phyloP scores from a whole-genome alignment of 495 filamentous ascomycete species.

The Tricharina praecox region DNA sequence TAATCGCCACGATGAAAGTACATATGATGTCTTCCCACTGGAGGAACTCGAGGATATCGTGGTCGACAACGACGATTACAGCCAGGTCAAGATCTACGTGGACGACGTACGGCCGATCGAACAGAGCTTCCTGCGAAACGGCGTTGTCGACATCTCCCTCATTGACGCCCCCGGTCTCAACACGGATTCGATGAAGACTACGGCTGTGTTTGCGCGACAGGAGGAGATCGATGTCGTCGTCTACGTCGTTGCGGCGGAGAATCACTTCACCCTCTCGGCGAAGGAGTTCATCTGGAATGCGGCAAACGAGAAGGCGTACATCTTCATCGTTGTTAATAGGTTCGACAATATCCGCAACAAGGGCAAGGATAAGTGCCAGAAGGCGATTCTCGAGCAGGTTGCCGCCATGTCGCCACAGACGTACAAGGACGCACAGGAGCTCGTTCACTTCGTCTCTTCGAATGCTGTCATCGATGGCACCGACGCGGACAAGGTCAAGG shows the following conservation, averaged over 20 bases:
- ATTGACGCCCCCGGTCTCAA: conserved; percentile 96
- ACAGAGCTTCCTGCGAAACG: conserved; percentile 89
- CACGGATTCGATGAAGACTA: conserved; percentile 88
- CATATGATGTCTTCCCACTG: conserved; percentile 70
- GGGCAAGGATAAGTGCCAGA: conserved; percentile 65
- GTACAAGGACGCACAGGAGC: conserved; percentile 76
- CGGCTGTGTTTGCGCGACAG: conserved; percentile 86
- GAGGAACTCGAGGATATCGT: conserved; percentile 74
- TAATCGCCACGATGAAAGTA: conserved; percentile 78
- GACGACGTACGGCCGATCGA: conserved; percentile 81
- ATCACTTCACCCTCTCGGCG: conserved; percentile 90
- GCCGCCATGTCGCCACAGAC: conserved; percentile 69
- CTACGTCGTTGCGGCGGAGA: conserved; percentile 91
- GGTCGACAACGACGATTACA: conserved; percentile 66
- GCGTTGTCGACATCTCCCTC: conserved; percentile 91
- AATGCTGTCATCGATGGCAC: conserved; percentile 90
- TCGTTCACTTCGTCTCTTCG: conserved; percentile 95
- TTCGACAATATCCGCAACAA: conserved; percentile 91
- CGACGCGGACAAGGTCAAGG: conserved; percentile 66
- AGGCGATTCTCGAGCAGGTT: conserved; percentile 84
- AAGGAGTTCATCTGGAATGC: conserved; percentile 95
- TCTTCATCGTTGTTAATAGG: conserved; percentile 97
- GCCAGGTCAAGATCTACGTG: conserved; percentile 93
- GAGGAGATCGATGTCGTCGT: conserved; percentile 99
- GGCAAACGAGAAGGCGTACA: conserved; percentile 91